Evolutionary conservation across 352 stramenopile species (phyloP).

Genomic region (Achlya hypogyna): DNA sequence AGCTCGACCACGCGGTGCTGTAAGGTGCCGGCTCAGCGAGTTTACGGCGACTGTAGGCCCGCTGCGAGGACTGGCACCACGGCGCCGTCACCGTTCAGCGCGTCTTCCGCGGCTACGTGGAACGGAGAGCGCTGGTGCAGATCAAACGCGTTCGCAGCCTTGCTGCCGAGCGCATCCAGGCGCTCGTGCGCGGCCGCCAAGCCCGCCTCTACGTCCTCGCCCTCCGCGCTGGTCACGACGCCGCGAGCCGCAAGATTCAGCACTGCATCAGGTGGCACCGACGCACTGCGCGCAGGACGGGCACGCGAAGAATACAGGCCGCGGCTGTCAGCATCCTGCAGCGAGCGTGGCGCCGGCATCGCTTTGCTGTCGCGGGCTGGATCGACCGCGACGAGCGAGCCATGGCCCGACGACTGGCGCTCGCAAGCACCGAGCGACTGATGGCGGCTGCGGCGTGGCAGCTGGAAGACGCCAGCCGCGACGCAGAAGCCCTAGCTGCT

Average conservation of each 20-base stretch:
- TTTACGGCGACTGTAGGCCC: not conserved
- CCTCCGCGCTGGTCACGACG: conserved; percentile 31
- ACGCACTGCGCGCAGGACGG: conserved; percentile 23
- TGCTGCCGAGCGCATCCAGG: conserved; percentile 30
- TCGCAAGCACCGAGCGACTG: too few relatives aligned
- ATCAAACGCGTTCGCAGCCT: too few relatives aligned
- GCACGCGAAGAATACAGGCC: conserved; percentile 34
- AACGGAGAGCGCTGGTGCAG: too few relatives aligned
- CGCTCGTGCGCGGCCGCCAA: conserved; percentile 48
- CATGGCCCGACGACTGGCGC: too few relatives aligned
- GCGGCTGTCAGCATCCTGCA: conserved; percentile 51
- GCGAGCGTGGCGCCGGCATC: conserved; percentile 29
- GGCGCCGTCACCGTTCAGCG: not conserved
- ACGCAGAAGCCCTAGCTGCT: too few relatives aligned
- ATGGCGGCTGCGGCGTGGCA: too few relatives aligned
- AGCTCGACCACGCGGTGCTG: conserved; percentile 34
- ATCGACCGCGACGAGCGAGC: not conserved
- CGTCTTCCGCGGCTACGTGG: not conserved
- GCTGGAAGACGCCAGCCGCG: too few relatives aligned
- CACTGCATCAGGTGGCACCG: conserved; percentile 23
- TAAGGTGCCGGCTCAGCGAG: conserved; percentile 9
- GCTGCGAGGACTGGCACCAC: not conserved
- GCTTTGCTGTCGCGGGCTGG: not conserved
- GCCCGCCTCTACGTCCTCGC: conserved; percentile 42
- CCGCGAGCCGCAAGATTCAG: conserved; percentile 44